phyloP scores from a whole-genome alignment of 306 rosid genomes.

The Macrotyloma uniflorum region DNA sequence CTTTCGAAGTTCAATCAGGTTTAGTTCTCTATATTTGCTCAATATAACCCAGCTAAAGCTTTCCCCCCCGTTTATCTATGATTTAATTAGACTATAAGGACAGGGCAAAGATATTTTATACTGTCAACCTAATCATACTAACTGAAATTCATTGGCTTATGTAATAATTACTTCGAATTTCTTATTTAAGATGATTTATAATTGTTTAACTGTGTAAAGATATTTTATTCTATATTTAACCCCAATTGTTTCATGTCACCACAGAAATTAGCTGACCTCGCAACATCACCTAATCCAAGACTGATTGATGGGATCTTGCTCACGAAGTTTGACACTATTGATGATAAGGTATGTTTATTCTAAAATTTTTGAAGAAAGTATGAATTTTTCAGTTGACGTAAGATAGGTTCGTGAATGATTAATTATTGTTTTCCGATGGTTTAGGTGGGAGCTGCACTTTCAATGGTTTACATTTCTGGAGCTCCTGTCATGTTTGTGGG shows the following conservation, averaged over 20 bases:
- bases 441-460: slow-evolving; percentile 93
- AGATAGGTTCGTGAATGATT: slow-evolving; percentile 32
- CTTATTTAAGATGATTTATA: not conserved
- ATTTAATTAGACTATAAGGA: not conserved
- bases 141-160: not conserved
- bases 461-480: slow-evolving; percentile 92
- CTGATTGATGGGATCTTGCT: slow-evolving; percentile 89
- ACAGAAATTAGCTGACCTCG: slow-evolving; percentile 85
- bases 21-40: slow-evolving; percentile 20
- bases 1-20: slow-evolving; percentile 94
- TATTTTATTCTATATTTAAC: not conserved
- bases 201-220: not conserved
- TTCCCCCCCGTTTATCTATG: not conserved
- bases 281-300: slow-evolving; percentile 58
- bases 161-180: not conserved
- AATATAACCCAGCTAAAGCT: slow-evolving; percentile 23
- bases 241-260: not conserved
- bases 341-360: slow-evolving; percentile 69
- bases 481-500: slow-evolving; percentile 95
- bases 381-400: not conserved
- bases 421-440: not conserved
- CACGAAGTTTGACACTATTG: slow-evolving; percentile 90
- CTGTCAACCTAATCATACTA: not conserved
- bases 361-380: slow-evolving; percentile 15
- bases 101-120: not conserved